Percentiles rank a stretch among this genome's conserved stretches.
Evolutionary conservation across 345 rosid genomes (phyloP).

Genomic region (Citrus inodora): DNA sequence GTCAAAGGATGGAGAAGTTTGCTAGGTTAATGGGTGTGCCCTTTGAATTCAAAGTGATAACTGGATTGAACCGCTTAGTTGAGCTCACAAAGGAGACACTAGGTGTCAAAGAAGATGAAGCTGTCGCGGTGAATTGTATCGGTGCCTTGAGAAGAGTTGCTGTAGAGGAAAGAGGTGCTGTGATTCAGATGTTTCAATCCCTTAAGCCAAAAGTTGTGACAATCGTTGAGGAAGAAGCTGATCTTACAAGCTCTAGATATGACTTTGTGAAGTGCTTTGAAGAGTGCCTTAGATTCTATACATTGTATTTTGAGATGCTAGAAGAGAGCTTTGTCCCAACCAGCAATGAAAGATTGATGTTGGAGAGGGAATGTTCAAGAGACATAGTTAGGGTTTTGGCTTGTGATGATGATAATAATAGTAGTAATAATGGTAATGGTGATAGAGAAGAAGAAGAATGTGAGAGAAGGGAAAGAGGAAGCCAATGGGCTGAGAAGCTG

Average conservation of each 20-base stretch:
- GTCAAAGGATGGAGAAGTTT: constrained; percentile 77
- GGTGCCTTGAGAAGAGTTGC: constrained; percentile 50
- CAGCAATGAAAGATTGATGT: constrained; percentile 64
- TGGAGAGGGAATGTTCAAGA: constrained; percentile 68
- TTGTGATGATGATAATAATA: constrained; percentile 27
- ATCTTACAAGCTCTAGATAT: constrained; percentile 44
- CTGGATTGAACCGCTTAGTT: constrained; percentile 33
- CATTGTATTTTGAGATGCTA: constrained; percentile 64
- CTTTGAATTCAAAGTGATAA: constrained; percentile 54
- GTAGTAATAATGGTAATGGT: neutral
- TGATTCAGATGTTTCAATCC: constrained; percentile 42
- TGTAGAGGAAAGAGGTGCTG: constrained; percentile 35
- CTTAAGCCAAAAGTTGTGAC: constrained; percentile 53
- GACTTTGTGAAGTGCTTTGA: constrained; percentile 65
- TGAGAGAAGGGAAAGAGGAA: constrained; percentile 63
- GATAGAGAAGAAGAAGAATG: constrained; percentile 24
- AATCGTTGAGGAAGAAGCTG: constrained; percentile 75
- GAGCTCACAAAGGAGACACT: constrained; percentile 50
- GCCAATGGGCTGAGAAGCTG: constrained; percentile 52
- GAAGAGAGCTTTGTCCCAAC: constrained; percentile 62
- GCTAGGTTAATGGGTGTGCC: constrained; percentile 85
- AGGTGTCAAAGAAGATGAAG: constrained; percentile 53
- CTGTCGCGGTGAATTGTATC: constrained; percentile 55
- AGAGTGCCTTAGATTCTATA: constrained; percentile 65
- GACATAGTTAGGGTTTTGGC: constrained; percentile 73